These are phyloP conservation scores for Decorospora gaudefroyi DNA, from an alignment of 2,329 filamentous ascomycete genomes.

Conservation along the genomic window DNA sequence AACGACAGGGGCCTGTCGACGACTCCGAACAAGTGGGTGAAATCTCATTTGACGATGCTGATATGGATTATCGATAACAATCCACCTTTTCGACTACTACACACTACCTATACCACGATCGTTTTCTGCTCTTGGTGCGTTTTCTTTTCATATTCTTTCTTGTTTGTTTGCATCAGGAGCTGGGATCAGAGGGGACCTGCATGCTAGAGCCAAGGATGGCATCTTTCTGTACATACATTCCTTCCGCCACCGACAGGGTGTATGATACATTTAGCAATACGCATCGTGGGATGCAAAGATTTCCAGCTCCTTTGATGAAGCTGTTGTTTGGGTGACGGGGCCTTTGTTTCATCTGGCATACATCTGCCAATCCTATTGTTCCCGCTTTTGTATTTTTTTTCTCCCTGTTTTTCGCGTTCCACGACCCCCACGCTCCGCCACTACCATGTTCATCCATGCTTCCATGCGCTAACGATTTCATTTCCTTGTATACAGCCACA, in stretches of 20 bases:
- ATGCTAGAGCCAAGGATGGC: conserved; percentile 17
- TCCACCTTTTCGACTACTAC: conserved; percentile 27
- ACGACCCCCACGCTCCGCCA: conserved; percentile 5
- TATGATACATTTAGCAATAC: conserved; percentile 42
- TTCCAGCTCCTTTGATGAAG: conserved; percentile 20
- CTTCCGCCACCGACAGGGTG: conserved; percentile 26
- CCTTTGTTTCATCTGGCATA: conserved; percentile 11
- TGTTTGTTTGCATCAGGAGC: conserved; percentile 15
- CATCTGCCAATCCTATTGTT: conserved; percentile 3
- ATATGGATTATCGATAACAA: conserved; percentile 64
- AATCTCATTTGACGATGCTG: conserved; percentile 64
- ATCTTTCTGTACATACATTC: conserved; percentile 37
- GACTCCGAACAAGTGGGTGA: conserved; percentile 70
- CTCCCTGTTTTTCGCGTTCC: conserved; percentile 12
- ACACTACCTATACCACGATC: conserved; percentile 37
- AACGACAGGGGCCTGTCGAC: conserved; percentile 51
- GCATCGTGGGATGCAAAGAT: conserved; percentile 25
- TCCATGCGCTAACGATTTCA: no score
- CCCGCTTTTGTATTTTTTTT: conserved; percentile 2
- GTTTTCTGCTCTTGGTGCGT: conserved; percentile 48
- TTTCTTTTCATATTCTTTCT: conserved; percentile 31
- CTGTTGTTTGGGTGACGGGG: conserved; percentile 10
- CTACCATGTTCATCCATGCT: no score
- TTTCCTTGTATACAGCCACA: conserved; percentile 17
- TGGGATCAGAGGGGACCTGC: conserved; percentile 5